phyloP scores from a whole-genome alignment of 805 yeast species.

The Yamadazyma endophytica region DNA sequence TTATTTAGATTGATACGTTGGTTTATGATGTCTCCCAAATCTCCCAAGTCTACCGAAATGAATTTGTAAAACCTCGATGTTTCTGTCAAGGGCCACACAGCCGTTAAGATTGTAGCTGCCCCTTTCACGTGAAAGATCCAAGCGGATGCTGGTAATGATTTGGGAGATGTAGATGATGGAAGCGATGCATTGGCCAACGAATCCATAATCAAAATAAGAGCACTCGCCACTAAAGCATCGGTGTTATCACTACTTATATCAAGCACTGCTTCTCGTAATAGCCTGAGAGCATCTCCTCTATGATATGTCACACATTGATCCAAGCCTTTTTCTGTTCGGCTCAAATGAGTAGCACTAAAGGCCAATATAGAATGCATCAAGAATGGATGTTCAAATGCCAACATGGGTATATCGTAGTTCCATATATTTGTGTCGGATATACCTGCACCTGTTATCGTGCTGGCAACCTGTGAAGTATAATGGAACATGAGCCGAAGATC shows the following conservation, averaged over 20 bases:
- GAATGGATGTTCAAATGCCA: constrained; percentile 85
- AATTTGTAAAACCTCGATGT: constrained; percentile 40
- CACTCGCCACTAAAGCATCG: constrained; percentile 91
- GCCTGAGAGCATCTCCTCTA: constrained; percentile 78
- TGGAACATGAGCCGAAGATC: constrained; percentile 85
- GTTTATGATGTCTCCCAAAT: constrained; percentile 69
- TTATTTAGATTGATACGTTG: constrained; percentile 27
- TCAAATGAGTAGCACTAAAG: constrained; percentile 87
- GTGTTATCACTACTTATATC: constrained; percentile 81
- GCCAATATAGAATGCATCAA: constrained; percentile 90
- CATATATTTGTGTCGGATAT: constrained; percentile 82
- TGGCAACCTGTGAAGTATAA: constrained; percentile 79
- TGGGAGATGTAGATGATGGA: constrained; percentile 47
- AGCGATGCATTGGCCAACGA: constrained; percentile 85
- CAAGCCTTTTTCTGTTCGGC: constrained; percentile 69
- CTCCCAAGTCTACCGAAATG: constrained; percentile 80
- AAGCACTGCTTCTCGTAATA: constrained; percentile 80
- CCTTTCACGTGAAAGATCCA: constrained; percentile 98
- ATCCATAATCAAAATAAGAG: constrained; percentile 85
- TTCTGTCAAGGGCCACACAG: constrained; percentile 84
- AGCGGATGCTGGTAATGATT: constrained; percentile 83
- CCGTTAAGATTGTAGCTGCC: constrained; percentile 91
- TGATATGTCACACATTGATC: constrained; percentile 83
- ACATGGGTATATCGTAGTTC: constrained; percentile 81
- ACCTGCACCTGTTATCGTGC: constrained; percentile 86